Conservation (phyloP, 176 grass and related monocot genomes). For the Ensete ventricosum region DNA sequence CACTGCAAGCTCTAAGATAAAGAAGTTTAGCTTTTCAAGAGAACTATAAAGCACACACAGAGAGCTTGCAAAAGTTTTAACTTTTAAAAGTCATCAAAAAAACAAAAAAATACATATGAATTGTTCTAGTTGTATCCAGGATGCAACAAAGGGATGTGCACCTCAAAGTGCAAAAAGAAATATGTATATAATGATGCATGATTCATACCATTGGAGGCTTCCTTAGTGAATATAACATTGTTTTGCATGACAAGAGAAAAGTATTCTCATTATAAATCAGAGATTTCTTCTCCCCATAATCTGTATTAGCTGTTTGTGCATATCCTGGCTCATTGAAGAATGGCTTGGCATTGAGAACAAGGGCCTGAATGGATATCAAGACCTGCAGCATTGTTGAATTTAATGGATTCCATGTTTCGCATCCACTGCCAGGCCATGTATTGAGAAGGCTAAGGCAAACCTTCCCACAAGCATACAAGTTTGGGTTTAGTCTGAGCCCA, state of each 20-base stretch:
- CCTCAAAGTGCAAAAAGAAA: not conserved
- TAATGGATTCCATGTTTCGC: slow-evolving; percentile 57
- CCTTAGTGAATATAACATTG: slow-evolving; percentile 54
- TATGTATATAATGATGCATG: not conserved
- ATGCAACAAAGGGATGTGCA: not conserved
- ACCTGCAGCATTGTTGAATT: slow-evolving; percentile 69
- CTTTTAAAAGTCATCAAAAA: not conserved
- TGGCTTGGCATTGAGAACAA: slow-evolving; percentile 66
- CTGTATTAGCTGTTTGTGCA: slow-evolving; percentile 29
- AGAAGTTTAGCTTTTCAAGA: not conserved
- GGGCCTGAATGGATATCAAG: slow-evolving; percentile 58
- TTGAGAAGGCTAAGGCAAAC: slow-evolving; percentile 78
- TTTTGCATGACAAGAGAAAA: slow-evolving; percentile 53
- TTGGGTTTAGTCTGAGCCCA: slow-evolving; percentile 64
- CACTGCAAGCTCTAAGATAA: not conserved
- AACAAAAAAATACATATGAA: not conserved
- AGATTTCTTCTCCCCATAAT: slow-evolving; percentile 43
- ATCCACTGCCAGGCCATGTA: slow-evolving; percentile 62
- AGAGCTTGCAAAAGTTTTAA: not conserved
- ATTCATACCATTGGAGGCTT: slow-evolving; percentile 52
- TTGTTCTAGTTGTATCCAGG: not conserved
- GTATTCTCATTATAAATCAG: slow-evolving; percentile 51
- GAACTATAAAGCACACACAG: not conserved
- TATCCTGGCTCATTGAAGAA: slow-evolving; percentile 64
- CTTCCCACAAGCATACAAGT: slow-evolving; percentile 61